Evolutionary conservation across 345 rosid species (phyloP), one percentile per base, ranked within the genome.

Genomic region (Tarenaya hassleriana): DNA sequence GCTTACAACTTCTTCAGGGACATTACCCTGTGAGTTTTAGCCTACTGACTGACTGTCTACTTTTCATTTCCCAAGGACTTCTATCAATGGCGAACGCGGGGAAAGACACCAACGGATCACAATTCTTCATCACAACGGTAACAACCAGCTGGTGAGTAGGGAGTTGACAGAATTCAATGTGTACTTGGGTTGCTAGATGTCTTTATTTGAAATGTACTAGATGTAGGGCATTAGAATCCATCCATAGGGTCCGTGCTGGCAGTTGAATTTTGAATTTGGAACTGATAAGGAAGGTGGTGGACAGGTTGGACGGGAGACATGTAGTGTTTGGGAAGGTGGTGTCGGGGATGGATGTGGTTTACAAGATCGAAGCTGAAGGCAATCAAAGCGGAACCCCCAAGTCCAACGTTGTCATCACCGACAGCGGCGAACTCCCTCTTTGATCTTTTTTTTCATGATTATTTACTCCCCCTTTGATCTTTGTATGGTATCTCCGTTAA

Each of bases 71-170:
- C 37, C 9, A 70, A 92, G 98, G 96, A 45, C 15, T 79, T 55
- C 55, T 92, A 59, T 92, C 96, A 13, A 88, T 88, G 98, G 98
- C 95, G 52, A 92, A 92, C 52, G 84, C 98, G 24, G 98, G 98
- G 47, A 37, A 50, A 2, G 86, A 88, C 73, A 85, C 96, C 33
- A 88, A 85, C 0, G 98, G 96, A 24, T 92, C 98, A n/a, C 98
- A 92, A 46, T 88, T 92, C 68, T 92, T 92, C 82, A 83, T 88
- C 60, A 92, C 98, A 18, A 88, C 95, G 1, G 97, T 88, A 64
- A 92, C 95, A 57, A 88, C 95, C 44, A 84, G 76, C 81, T 88
- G 98, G 96, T 92, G 55, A 59, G 66, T 53, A 47, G 11, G 39
- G 13, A 45, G 31, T 45, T 41, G 34, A 21, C 3, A 10, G n/a